Evolutionary conservation across 768 basidiomycete species (phyloP).

Genomic region (Agaricus sinodeliciosus): DNA sequence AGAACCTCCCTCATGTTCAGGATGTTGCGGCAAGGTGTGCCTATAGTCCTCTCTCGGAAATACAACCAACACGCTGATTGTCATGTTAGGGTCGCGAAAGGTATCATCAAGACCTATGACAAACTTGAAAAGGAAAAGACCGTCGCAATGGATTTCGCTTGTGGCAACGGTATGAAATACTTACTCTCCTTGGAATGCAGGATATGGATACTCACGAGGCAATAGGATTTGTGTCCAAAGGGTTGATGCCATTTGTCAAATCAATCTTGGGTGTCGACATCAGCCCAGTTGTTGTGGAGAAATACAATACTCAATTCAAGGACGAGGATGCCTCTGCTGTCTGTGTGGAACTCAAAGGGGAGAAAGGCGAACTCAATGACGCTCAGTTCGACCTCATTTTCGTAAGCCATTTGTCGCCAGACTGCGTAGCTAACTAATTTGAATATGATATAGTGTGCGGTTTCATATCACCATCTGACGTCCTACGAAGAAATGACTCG

Average conservation of each 20-base stretch:
- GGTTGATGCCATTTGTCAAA: constrained; percentile 48
- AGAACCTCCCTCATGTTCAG: constrained; percentile 10
- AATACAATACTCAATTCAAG: constrained; percentile 44
- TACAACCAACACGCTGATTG: neutral
- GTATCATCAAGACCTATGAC: constrained; percentile 24
- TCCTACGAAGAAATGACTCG: constrained; percentile 46
- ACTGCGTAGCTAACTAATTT: neutral
- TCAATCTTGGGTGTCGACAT: constrained; percentile 64
- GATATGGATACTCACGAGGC: neutral
- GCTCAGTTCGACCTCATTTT: constrained; percentile 56
- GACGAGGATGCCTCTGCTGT: constrained; percentile 53
- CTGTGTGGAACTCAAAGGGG: constrained; percentile 37
- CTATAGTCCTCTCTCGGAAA: neutral
- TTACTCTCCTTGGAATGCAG: neutral
- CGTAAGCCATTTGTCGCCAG: constrained; percentile 28
- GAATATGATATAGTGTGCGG: constrained; percentile 37
- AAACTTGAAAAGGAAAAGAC: constrained; percentile 46
- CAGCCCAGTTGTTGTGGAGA: constrained; percentile 56
- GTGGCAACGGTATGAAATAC: constrained; percentile 51
- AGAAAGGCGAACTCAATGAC: constrained; percentile 37
- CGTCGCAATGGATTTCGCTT: constrained; percentile 60
- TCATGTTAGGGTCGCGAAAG: constrained; percentile 19
- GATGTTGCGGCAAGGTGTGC: constrained; percentile 14
- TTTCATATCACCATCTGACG: constrained; percentile 61
- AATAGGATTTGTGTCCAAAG: constrained; percentile 51